Conservation (phyloP, 257 asterid genomes). For the Salvia rosmarinus region DNA sequence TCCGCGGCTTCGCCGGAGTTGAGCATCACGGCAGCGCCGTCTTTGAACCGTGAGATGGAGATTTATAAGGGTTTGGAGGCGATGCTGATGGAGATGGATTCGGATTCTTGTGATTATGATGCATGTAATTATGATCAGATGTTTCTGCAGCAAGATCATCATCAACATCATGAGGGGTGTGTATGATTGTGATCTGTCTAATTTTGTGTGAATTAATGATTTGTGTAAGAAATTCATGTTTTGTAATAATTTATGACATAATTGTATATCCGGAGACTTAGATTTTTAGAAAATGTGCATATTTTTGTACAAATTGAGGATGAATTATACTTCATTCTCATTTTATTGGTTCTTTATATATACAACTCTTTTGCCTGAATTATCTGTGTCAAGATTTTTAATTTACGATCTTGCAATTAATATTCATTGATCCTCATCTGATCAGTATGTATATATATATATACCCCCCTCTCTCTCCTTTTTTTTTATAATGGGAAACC, state of each 20-base stretch:
- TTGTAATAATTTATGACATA: not conserved
- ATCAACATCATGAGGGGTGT: conserved; percentile 35
- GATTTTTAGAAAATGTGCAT: conserved; percentile 8
- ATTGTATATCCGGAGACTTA: not conserved
- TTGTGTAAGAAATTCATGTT: not conserved
- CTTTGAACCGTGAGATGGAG: conserved; percentile 1
- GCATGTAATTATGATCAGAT: conserved; percentile 27
- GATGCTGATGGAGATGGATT: conserved; percentile 54
- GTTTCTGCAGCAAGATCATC: conserved; percentile 41
- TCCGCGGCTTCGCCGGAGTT: conserved; percentile 46
- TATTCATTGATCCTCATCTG: too few relatives aligned
- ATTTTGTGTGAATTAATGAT: not conserved
- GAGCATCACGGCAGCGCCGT: conserved; percentile 8
- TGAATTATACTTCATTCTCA: too few relatives aligned
- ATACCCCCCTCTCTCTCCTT: too few relatives aligned
- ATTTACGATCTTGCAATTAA: too few relatives aligned
- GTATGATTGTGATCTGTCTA: conserved; percentile 48
- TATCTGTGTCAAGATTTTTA: too few relatives aligned
- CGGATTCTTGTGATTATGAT: conserved; percentile 28
- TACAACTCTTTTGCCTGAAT: too few relatives aligned
- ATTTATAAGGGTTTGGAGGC: conserved; percentile 52
- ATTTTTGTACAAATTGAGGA: not conserved
- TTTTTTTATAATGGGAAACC: too few relatives aligned
- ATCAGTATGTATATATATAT: too few relatives aligned
- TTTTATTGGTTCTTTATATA: not conserved